These are phyloP conservation scores for Vigna radiata DNA, from an alignment of 306 rosid species.

Conservation along the genomic window DNA sequence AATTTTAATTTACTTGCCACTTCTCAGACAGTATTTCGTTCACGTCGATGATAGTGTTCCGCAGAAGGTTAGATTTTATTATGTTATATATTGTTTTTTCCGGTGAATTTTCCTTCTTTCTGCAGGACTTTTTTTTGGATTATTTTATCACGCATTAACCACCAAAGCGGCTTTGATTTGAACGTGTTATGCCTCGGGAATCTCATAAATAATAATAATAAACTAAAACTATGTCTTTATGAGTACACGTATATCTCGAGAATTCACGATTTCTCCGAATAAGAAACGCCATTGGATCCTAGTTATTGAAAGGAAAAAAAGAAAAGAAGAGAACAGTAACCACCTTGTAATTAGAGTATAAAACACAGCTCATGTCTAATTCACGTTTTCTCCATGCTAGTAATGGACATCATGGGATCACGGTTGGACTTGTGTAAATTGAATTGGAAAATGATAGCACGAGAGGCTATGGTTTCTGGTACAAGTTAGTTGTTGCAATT, in stretches of 20 bases:
- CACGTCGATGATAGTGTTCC: constrained; percentile 81
- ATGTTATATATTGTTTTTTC: not conserved
- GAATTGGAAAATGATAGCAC: not conserved
- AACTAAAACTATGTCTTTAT: not conserved
- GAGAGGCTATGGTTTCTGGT: not conserved
- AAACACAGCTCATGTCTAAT: not conserved
- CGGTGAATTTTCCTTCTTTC: not conserved
- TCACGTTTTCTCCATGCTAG: not conserved
- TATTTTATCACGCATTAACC: constrained; percentile 3
- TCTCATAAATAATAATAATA: not conserved
- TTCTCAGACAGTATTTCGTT: constrained; percentile 92
- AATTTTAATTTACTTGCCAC: constrained; percentile 31
- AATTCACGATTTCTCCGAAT: not conserved
- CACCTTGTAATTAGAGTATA: not conserved
- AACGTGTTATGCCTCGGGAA: not conserved
- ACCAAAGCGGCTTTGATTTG: constrained; percentile 27
- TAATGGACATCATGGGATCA: not conserved
- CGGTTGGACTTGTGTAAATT: not conserved
- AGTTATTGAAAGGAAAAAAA: not conserved
- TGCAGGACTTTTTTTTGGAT: not conserved
- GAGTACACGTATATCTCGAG: not conserved
- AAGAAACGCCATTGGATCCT: not conserved
- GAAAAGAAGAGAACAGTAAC: too few species aligned
- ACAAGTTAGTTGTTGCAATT: not conserved
- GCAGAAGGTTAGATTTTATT: constrained; percentile 59